A percentile compares a stretch with the other conserved stretches of the same genome.
Conservation (phyloP, 257 asterid species). For the Plantago ovata region DNA sequence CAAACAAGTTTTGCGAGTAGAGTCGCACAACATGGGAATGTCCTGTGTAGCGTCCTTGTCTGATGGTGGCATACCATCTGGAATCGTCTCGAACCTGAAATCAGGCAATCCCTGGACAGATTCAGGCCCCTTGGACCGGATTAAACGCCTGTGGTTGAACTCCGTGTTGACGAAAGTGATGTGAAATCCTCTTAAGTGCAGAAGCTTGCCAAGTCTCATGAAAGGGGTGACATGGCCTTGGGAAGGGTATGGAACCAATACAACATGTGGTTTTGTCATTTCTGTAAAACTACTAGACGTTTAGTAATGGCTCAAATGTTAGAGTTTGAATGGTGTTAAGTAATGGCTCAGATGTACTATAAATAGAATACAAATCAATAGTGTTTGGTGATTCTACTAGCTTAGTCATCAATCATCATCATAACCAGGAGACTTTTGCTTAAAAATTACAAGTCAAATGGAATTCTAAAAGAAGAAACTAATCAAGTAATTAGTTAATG, state of each 20-base stretch:
- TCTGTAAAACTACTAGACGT: no score
- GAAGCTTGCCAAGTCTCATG: conserved; percentile 45
- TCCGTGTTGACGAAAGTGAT: conserved; percentile 39
- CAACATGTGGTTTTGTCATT: conserved; percentile 32
- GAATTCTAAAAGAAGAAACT: no score
- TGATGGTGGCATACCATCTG: conserved; percentile 45
- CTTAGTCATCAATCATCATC: no score
- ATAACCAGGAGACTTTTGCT: no score
- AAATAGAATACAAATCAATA: no score
- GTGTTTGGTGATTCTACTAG: no score
- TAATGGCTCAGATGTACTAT: no score
- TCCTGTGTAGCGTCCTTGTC: conserved; percentile 40
- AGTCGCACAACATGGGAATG: conserved; percentile 25
- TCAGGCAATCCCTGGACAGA: conserved; percentile 38
- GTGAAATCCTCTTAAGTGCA: conserved; percentile 40
- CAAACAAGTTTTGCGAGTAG: conserved; percentile 29
- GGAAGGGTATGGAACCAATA: conserved; percentile 43
- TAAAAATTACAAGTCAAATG: no score
- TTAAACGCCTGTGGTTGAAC: conserved; percentile 26
- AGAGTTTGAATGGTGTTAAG: no score
- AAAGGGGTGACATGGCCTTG: conserved; percentile 54
- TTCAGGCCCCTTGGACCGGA: conserved; percentile 39
- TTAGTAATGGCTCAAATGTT: no score
- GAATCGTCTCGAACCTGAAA: conserved; percentile 47
- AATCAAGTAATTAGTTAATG: no score